These are phyloP conservation scores for Aureobasidium sp. DNA, from an alignment of 2,329 filamentous ascomycete species.

Conservation along the genomic window DNA sequence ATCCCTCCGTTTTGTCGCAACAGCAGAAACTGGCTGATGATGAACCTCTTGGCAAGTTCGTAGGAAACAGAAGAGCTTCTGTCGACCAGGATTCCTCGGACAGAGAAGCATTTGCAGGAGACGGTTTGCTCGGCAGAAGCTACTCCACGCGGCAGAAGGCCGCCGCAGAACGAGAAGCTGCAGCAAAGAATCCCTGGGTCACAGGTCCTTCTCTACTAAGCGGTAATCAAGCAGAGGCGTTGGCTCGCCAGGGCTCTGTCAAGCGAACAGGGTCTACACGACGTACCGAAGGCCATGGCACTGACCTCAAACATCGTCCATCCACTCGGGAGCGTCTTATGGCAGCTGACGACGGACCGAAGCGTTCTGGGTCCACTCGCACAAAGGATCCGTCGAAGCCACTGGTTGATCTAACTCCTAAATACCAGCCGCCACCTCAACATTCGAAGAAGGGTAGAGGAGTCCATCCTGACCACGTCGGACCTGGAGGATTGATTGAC, in stretches of 20 bases:
- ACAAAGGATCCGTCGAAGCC: slow-evolving; percentile 47
- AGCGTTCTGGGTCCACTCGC: slow-evolving; percentile 39
- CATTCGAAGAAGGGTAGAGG: slow-evolving; percentile 49
- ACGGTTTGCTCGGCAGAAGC: slow-evolving; percentile 43
- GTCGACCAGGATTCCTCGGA: slow-evolving; percentile 18
- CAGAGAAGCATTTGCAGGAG: slow-evolving; percentile 36
- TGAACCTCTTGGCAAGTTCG: slow-evolving; percentile 30
- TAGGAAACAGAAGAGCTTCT: slow-evolving; percentile 19
- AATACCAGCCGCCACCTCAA: slow-evolving; percentile 58
- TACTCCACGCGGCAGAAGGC: slow-evolving; percentile 43
- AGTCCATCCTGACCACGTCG: slow-evolving; percentile 27
- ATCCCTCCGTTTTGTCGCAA: slow-evolving; percentile 29
- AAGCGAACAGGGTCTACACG: slow-evolving; percentile 28
- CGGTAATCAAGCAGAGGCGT: slow-evolving; percentile 21
- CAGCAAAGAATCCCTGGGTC: slow-evolving; percentile 42
- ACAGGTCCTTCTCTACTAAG: slow-evolving; percentile 54
- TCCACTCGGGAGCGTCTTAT: slow-evolving; percentile 15
- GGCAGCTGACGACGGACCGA: slow-evolving; percentile 27
- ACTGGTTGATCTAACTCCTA: slow-evolving; percentile 60
- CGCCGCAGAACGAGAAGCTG: slow-evolving; percentile 32
- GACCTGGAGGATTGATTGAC: slow-evolving; percentile 38
- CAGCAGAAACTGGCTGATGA: slow-evolving; percentile 26
- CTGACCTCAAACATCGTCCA: slow-evolving; percentile 10
- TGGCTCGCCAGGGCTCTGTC: slow-evolving; percentile 15
- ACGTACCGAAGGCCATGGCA: slow-evolving; percentile 20